Evolutionary conservation across 2,329 filamentous ascomycete genomes (phyloP).

Genomic region (Botryosphaeria agaves): DNA sequence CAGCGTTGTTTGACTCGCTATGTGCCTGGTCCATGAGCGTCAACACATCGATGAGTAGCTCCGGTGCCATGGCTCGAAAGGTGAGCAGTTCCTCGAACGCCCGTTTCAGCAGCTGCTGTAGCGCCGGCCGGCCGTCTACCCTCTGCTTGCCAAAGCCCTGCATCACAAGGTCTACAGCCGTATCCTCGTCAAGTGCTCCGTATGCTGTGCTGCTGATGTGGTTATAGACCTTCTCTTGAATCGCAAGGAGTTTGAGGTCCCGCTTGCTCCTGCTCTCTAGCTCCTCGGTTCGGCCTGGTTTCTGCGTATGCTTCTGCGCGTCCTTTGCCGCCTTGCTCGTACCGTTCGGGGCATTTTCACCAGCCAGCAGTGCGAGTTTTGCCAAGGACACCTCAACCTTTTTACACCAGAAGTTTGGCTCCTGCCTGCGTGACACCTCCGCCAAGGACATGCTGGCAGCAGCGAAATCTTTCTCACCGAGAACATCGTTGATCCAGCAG

Average conservation of each 20-base stretch:
- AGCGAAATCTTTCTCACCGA: slow-evolving; percentile 55
- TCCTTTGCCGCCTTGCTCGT: slow-evolving; percentile 34
- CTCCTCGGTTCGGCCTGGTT: slow-evolving; percentile 6
- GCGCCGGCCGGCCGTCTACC: slow-evolving; percentile 41
- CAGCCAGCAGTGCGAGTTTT: slow-evolving; percentile 57
- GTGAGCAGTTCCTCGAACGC: slow-evolving; percentile 52
- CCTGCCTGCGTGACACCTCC: slow-evolving; percentile 49
- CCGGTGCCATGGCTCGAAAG: slow-evolving; percentile 46
- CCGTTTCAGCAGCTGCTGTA: slow-evolving; percentile 55
- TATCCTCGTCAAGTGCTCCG: slow-evolving; percentile 61
- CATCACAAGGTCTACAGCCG: slow-evolving; percentile 60
- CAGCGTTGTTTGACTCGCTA: slow-evolving; percentile 19
- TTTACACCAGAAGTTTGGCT: slow-evolving; percentile 78
- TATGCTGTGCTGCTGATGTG: slow-evolving; percentile 50
- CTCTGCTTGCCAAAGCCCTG: slow-evolving; percentile 41
- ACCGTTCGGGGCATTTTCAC: no score
- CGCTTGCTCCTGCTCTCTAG: slow-evolving; percentile 18
- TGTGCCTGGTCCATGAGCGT: slow-evolving; percentile 53
- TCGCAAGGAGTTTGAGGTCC: slow-evolving; percentile 50
- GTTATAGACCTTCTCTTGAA: slow-evolving; percentile 67
- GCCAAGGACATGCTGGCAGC: slow-evolving; percentile 56
- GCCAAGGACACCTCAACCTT: slow-evolving; percentile 82
- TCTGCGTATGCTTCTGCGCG: slow-evolving; percentile 2
- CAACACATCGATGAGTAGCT: slow-evolving; percentile 53
- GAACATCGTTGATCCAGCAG: slow-evolving; percentile 88